Evolutionary conservation across 306 rosid species (phyloP).

Genomic region (apple (Malus domestica)): ASM211411v1 NC_041805.1:24460001-24460500

Average conservation of each 20-base stretch:
- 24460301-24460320: conserved; percentile 58
- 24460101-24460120: conserved; percentile 66
- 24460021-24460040: conserved; percentile 19
- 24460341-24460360: conserved; percentile 26
- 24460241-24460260: conserved; percentile 66
- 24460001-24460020: conserved; percentile 88
- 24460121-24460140: conserved; percentile 65
- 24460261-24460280: conserved; percentile 57
- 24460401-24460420: not conserved
- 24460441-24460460: conserved; percentile 27
- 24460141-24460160: conserved; percentile 89
- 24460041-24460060: not conserved
- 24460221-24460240: conserved; percentile 79
- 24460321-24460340: conserved; percentile 62
- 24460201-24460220: conserved; percentile 70
- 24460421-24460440: not conserved
- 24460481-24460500: conserved; percentile 62
- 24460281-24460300: conserved; percentile 58
- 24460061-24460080: not conserved
- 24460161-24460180: conserved; percentile 71
- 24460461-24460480: conserved; percentile 40
- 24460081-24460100: conserved; percentile 15
- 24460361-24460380: not conserved
- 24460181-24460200: conserved; percentile 86
- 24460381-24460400: not conserved